Conservation (phyloP, 2,329 filamentous ascomycete genomes). For the Sporothrix sp. region DNA sequence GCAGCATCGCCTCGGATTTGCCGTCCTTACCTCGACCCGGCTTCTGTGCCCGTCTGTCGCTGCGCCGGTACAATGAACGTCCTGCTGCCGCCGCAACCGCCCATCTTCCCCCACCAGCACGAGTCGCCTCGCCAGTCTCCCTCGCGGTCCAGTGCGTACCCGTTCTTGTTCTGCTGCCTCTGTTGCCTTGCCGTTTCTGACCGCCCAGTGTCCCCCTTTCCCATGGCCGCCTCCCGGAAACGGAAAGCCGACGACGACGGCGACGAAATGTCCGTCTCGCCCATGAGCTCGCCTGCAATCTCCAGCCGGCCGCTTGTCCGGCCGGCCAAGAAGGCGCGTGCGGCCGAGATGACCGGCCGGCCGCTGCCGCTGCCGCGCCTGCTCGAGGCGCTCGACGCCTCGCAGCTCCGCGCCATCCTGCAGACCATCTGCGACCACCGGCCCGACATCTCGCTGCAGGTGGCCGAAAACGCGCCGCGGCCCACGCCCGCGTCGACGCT, state of each 20-base stretch:
- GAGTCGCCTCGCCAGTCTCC: constrained; percentile 45
- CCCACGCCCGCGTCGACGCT: constrained; percentile 75
- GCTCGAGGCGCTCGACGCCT: constrained; percentile 84
- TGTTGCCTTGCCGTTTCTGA: constrained; percentile 2
- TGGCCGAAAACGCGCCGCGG: constrained; percentile 74
- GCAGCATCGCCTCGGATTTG: no score
- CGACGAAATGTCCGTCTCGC: constrained; percentile 87
- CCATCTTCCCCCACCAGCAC: constrained; percentile 50
- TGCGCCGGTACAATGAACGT: constrained; percentile 45
- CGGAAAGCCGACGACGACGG: constrained; percentile 80
- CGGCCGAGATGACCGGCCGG: constrained; percentile 54
- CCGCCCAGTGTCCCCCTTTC: constrained; percentile 37
- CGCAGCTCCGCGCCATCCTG: constrained; percentile 76
- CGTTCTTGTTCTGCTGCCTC: constrained; percentile 13
- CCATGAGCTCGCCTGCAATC: constrained; percentile 69
- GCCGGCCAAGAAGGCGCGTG: constrained; percentile 53
- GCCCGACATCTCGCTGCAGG: constrained; percentile 74
- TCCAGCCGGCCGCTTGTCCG: constrained; percentile 57
- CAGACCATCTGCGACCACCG: constrained; percentile 85
- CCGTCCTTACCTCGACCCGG: not conserved
- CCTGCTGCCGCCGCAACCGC: constrained; percentile 50
- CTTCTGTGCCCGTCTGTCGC: not conserved
- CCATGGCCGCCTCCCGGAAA: constrained; percentile 54
- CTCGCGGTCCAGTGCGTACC: constrained; percentile 43
- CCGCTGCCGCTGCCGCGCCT: constrained; percentile 55